These are phyloP conservation scores for Cytospora chrysosperma DNA, from an alignment of 2,329 filamentous ascomycete species.

Conservation along the genomic window DNA sequence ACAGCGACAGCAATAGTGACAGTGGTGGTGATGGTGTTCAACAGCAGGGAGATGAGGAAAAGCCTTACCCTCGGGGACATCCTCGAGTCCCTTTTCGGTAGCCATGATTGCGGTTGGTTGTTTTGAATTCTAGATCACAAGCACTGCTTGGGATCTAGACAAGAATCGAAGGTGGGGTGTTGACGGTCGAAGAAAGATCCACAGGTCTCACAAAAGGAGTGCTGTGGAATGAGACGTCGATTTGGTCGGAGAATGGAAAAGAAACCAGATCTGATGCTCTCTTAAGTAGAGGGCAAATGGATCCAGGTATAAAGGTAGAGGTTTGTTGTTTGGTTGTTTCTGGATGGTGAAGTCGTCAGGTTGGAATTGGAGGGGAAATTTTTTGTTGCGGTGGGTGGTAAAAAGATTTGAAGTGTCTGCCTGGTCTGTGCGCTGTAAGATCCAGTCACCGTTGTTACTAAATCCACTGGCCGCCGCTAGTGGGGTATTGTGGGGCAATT, in stretches of 20 bases:
- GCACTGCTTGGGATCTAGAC: constrained; percentile 73
- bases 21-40: neutral
- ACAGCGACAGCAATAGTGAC: neutral
- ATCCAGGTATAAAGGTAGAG: constrained; percentile 21
- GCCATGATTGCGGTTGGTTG: constrained; percentile 86
- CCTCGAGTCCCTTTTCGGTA: constrained; percentile 97
- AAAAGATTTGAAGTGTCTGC: constrained; percentile 19
- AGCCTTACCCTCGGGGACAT: constrained; percentile 85
- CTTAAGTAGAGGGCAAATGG: constrained; percentile 40
- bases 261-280: constrained; percentile 51
- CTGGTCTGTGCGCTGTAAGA: constrained; percentile 10
- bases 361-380: constrained; percentile 17
- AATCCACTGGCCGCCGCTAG: neutral
- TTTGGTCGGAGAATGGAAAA: constrained; percentile 31
- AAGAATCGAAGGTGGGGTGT: constrained; percentile 38
- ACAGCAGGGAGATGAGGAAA: constrained; percentile 12
- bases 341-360: constrained; percentile 15
- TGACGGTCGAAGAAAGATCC: constrained; percentile 36
- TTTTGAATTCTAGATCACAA: constrained; percentile 68
- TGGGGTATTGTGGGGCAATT: neutral
- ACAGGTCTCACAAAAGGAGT: constrained; percentile 33
- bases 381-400: constrained; percentile 19
- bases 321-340: constrained; percentile 16
- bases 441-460: neutral
- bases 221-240: constrained; percentile 29